Conservation (phyloP, 768 basidiomycete genomes). For the Floccularia luteovirens region DNA sequence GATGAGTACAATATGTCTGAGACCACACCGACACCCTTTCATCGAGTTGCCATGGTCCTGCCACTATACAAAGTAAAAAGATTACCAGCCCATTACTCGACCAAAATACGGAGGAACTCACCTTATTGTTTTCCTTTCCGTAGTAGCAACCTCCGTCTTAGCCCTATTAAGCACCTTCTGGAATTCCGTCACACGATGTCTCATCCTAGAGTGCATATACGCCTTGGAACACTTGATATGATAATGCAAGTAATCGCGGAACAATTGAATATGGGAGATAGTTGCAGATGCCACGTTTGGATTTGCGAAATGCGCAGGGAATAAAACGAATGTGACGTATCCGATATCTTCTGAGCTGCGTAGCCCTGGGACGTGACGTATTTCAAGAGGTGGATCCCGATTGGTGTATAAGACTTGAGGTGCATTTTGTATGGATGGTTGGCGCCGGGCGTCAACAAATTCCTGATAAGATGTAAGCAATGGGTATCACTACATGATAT, state of each 20-base stretch:
- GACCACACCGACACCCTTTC: too few relatives aligned
- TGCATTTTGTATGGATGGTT: slow-evolving; percentile 90
- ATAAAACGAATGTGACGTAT: slow-evolving; percentile 96
- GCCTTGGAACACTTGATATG: slow-evolving; percentile 99
- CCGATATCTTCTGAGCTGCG: slow-evolving; percentile 83
- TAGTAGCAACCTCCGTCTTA: slow-evolving; percentile 80
- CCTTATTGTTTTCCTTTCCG: slow-evolving; percentile 90
- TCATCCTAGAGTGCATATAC: slow-evolving; percentile 98
- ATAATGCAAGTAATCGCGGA: slow-evolving; percentile 99
- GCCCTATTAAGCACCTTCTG: slow-evolving; percentile 94
- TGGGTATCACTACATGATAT: background rate
- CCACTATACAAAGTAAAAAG: slow-evolving; percentile 29
- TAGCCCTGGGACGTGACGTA: slow-evolving; percentile 78
- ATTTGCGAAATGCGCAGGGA: slow-evolving; percentile 90
- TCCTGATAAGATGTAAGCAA: slow-evolving; percentile 43
- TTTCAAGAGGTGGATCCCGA: slow-evolving; percentile 94
- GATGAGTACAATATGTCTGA: too few relatives aligned
- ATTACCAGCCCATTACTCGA: slow-evolving; percentile 6
- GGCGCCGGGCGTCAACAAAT: slow-evolving; percentile 96
- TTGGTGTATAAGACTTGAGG: slow-evolving; percentile 95
- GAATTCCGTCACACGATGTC: slow-evolving; percentile 90
- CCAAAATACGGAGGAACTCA: slow-evolving; percentile 24
- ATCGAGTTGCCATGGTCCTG: slow-evolving; percentile 49
- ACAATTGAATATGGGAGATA: slow-evolving; percentile 92
- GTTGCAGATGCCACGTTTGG: slow-evolving; percentile 60